Base-by-base conservation (phyloP, 176 grass and related monocot genomes). In the Paspalum notatum region DNA sequence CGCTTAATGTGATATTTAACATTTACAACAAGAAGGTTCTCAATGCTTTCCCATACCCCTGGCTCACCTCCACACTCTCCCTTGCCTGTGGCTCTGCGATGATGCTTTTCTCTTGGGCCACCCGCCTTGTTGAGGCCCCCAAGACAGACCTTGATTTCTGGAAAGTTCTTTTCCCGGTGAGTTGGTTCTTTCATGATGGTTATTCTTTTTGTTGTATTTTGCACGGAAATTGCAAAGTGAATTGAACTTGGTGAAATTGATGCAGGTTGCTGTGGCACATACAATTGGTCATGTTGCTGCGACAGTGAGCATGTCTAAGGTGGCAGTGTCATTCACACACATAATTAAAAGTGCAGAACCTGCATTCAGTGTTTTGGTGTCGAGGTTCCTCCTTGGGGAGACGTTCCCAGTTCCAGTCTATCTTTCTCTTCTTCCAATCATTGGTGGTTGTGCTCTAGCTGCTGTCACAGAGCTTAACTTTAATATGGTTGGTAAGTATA, bases 1-100 rank as follows among this genome's bases (percentile, higher is more conserved):
- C 91, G 11, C 85, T 97, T 38, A 97, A 94, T 74, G 94, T 97
- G n/a, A 93, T 97, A 45, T 97, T 94, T 76, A 97, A 97, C 84
- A 97, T 97, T 41, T 97, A 97, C 21, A 94, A 94, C 80, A 97
- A 97, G 89, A 97, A 94, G 91, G 91, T 97, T 47, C 71, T 97
- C 68, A 97, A 97, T 74, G 91, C 91, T 55, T 97, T 97, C 74
- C 91, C 94, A 0, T 97, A 97, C 59, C 94, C 94, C 43, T 97
- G 94, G 94, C 89, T 97, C 55, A 92, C 87, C 43, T 94, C 94
- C 55, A 97, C 94, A 38, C 91, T 97, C 51, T 92, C 94, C 7
- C 87, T 94, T 0, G 91, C 91, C 24, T 75, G 88, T 0, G 94
- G 94, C 57, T 92, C 94, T 21, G 76, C 89, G 1, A 97, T 97